These are phyloP conservation scores for Tylopilus orsonianus DNA, from an alignment of 1,284 basidiomycete genomes.

Conservation along the genomic window DNA sequence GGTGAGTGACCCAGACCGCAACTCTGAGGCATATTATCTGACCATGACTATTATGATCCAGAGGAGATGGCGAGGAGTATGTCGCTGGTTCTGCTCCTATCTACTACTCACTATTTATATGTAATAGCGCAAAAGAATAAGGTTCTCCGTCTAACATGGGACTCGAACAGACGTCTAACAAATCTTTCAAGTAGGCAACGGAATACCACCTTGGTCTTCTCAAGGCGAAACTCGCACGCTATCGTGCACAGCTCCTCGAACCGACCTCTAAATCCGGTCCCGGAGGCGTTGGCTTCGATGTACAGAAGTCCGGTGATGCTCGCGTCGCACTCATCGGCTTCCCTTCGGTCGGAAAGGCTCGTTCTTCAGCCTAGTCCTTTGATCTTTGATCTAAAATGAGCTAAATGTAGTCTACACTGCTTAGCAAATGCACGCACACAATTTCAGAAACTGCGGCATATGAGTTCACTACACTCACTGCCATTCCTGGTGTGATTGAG, in stretches of 20 bases:
- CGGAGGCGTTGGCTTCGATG: slow-evolving; percentile 87
- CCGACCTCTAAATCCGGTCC: slow-evolving; percentile 80
- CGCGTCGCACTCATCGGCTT: slow-evolving; percentile 93
- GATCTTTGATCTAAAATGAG: slow-evolving; percentile 10
- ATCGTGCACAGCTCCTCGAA: slow-evolving; percentile 87
- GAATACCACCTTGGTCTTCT: slow-evolving; percentile 89
- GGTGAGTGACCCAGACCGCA: slow-evolving; percentile 45
- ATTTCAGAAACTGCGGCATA: slow-evolving; percentile 89
- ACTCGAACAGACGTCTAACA: slow-evolving; percentile 17
- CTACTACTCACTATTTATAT: slow-evolving; percentile 2
- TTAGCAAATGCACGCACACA: slow-evolving; percentile 92
- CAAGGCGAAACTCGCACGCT: slow-evolving; percentile 90
- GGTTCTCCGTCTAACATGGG: slow-evolving; percentile 37
- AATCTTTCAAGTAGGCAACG: slow-evolving; percentile 63
- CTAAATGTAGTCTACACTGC: slow-evolving; percentile 75
- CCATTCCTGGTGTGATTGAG: slow-evolving; percentile 93
- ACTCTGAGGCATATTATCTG: slow-evolving; percentile 4
- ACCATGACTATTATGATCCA: slow-evolving; percentile 38
- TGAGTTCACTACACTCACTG: slow-evolving; percentile 94
- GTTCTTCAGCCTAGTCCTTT: slow-evolving; percentile 8
- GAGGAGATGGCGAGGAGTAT: slow-evolving; percentile 91
- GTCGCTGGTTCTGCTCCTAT: slow-evolving; percentile 1
- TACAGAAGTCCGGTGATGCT: slow-evolving; percentile 93
- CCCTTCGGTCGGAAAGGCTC: slow-evolving; percentile 89
- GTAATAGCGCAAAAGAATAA: slow-evolving; percentile 86